These are phyloP conservation scores for Picochlorum sp. DNA, from an alignment of 139 green algal genomes.

Conservation along the genomic window DNA sequence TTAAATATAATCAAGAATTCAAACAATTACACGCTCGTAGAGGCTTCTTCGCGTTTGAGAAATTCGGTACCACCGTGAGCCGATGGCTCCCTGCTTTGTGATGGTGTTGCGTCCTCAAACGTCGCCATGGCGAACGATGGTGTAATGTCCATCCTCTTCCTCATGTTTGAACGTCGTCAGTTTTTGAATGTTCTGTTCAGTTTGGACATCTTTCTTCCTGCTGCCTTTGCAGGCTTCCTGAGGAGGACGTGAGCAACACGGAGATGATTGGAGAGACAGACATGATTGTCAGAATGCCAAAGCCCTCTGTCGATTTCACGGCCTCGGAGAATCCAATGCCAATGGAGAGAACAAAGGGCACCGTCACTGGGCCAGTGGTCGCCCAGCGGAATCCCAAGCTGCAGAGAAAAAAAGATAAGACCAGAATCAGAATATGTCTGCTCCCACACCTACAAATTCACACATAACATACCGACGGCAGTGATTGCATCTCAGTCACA, in stretches of 20 bases:
- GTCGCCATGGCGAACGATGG: slow-evolving; percentile 14
- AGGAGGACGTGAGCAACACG: slow-evolving; percentile 14
- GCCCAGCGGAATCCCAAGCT: slow-evolving; percentile 35
- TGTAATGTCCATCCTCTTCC: slow-evolving; percentile 3
- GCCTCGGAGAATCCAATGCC: slow-evolving; percentile 24
- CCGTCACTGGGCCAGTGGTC: slow-evolving; percentile 17
- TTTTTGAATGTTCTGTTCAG: slow-evolving; percentile 8
- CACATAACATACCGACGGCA: slow-evolving; percentile 10
- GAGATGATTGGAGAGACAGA: slow-evolving; percentile 22
- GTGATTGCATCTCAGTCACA: slow-evolving; percentile 28
- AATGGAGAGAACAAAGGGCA: slow-evolving; percentile 35
- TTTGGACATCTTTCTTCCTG: slow-evolving; percentile 10
- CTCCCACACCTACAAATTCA: no score
- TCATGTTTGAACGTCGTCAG: not conserved
- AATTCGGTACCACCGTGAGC: slow-evolving; percentile 1
- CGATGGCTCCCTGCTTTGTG: not conserved
- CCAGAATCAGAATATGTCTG: no score
- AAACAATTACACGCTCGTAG: no score
- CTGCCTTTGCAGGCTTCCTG: slow-evolving; percentile 14
- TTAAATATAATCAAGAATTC: no score
- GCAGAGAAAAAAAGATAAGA: no score
- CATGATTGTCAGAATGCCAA: slow-evolving; percentile 24
- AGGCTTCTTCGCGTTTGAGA: no score
- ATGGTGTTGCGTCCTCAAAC: slow-evolving; percentile 5
- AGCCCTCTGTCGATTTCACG: slow-evolving; percentile 24